Evolutionary conservation across 1,139 yeast genomes (phyloP).

Genomic region (Komagataea norvegica): DNA sequence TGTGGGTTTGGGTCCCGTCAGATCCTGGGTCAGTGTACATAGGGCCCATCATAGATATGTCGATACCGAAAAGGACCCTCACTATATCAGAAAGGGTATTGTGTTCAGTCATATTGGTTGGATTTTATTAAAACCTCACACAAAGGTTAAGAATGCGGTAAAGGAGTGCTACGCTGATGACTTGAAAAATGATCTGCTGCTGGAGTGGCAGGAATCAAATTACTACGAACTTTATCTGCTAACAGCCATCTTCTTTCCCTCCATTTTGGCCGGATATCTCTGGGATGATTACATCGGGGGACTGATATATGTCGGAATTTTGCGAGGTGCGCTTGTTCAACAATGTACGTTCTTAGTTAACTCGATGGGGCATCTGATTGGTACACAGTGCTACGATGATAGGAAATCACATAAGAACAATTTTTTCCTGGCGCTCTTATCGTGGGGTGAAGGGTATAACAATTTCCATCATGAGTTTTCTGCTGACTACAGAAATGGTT

Average conservation of each 20-base stretch:
- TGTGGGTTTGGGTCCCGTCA: constrained; percentile 57
- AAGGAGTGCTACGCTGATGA: constrained; percentile 35
- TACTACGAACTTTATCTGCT: constrained; percentile 41
- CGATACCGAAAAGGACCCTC: constrained; percentile 67
- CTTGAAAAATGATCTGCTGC: constrained; percentile 34
- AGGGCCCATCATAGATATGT: constrained; percentile 67
- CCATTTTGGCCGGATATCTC: constrained; percentile 37
- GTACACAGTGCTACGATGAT: constrained; percentile 60
- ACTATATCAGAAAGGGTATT: constrained; percentile 51
- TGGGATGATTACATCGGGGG: constrained; percentile 53
- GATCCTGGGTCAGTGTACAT: constrained; percentile 63
- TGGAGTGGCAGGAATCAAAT: constrained; percentile 55
- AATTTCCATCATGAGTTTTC: constrained; percentile 76
- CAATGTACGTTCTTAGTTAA: constrained; percentile 54
- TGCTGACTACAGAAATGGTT: constrained; percentile 56
- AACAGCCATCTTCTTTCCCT: constrained; percentile 49
- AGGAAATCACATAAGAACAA: constrained; percentile 52
- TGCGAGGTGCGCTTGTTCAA: constrained; percentile 53
- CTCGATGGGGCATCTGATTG: constrained; percentile 56
- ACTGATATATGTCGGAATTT: constrained; percentile 55
- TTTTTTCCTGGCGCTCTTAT: constrained; percentile 43
- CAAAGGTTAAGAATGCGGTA: constrained; percentile 32
- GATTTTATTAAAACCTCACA: constrained; percentile 52
- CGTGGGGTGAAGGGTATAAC: constrained; percentile 64
- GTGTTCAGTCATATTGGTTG: constrained; percentile 63